phyloP scores from a whole-genome alignment of 768 basidiomycete species.

The Auriculariales sp. region DNA sequence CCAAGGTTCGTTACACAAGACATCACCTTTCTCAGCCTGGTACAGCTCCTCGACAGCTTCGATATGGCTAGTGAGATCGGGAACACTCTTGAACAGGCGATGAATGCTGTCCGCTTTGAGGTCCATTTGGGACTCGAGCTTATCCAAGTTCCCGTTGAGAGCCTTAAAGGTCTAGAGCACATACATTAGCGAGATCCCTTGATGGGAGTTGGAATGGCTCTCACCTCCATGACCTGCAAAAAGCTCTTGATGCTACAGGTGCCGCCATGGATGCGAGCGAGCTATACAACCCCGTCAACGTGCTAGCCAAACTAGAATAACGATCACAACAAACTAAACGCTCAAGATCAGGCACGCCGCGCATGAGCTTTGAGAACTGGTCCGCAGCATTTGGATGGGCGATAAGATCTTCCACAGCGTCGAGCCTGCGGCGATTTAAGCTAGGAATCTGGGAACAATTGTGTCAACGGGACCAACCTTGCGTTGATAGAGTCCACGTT shows the following conservation, averaged over 20 bases:
- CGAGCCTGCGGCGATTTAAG: too few relatives aligned
- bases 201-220: slow-evolving; percentile 11
- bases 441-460: too few relatives aligned
- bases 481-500: slow-evolving; percentile 77
- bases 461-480: too few relatives aligned
- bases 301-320: background rate
- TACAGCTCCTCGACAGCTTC: slow-evolving; percentile 65
- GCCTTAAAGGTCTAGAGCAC: slow-evolving; percentile 54
- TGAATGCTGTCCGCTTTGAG: slow-evolving; percentile 70
- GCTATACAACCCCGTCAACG: background rate
- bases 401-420: slow-evolving; percentile 88
- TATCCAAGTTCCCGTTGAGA: slow-evolving; percentile 50
- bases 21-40: slow-evolving; percentile 49
- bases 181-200: slow-evolving; percentile 3
- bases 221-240: slow-evolving; percentile 64
- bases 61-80: slow-evolving; percentile 60
- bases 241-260: slow-evolving; percentile 83
- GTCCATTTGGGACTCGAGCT: slow-evolving; percentile 47
- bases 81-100: slow-evolving; percentile 63
- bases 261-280: slow-evolving; percentile 78
- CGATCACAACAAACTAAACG: slow-evolving; percentile 53
- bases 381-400: slow-evolving; percentile 61
- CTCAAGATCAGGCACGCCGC: slow-evolving; percentile 81
- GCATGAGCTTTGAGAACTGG: slow-evolving; percentile 60
- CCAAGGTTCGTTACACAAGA: too few relatives aligned